phyloP scores from a whole-genome alignment of 495 filamentous ascomycete species.

The Pyrenula aspistea region DNA sequence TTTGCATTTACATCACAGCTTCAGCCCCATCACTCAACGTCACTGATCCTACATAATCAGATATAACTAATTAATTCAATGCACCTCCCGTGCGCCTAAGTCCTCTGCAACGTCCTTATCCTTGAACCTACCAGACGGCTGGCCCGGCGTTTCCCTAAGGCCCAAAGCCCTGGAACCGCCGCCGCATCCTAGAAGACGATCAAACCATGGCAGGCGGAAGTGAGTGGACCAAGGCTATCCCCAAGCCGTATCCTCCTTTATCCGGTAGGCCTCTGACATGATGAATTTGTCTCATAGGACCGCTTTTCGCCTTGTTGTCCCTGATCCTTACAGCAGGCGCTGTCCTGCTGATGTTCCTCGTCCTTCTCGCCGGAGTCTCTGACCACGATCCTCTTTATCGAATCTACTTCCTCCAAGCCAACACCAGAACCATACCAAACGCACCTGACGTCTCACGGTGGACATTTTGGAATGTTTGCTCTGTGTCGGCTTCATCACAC shows the following conservation, averaged over 20 bases:
- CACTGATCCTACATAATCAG: neutral
- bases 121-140: too few relatives aligned
- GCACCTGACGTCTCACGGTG: constrained; percentile 60
- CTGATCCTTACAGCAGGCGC: constrained; percentile 66
- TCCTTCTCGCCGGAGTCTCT: constrained; percentile 58
- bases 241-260: too few relatives aligned
- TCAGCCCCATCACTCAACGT: neutral
- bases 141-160: too few relatives aligned
- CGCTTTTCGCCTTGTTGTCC: constrained; percentile 43
- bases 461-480: constrained; percentile 78
- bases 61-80: too few relatives aligned
- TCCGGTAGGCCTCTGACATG: too few relatives aligned
- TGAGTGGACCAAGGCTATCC: neutral
- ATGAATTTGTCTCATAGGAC: constrained; percentile 24
- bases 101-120: too few relatives aligned
- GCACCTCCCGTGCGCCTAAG: too few relatives aligned
- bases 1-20: neutral
- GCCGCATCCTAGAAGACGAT: neutral
- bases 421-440: constrained; percentile 56
- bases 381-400: constrained; percentile 49
- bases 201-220: neutral
- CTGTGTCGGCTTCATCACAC: constrained; percentile 15
- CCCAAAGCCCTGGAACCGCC: too few relatives aligned
- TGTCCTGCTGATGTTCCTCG: constrained; percentile 66
- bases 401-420: constrained; percentile 73